phyloP scores from a whole-genome alignment of 1,284 basidiomycete genomes.

The Chalciporus sp. region DNA sequence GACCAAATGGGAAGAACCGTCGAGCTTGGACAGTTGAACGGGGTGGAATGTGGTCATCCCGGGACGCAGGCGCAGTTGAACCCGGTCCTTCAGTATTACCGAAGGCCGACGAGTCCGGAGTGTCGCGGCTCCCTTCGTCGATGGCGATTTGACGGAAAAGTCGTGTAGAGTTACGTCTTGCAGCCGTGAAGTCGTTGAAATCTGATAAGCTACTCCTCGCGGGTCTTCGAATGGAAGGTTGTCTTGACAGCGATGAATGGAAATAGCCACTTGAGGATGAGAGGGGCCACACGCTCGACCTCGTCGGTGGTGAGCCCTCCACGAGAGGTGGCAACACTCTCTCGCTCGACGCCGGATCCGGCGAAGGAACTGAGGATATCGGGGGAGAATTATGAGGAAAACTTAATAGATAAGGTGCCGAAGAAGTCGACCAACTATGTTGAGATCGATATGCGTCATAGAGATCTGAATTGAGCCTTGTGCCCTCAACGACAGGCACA shows the following conservation, averaged over 20 bases:
- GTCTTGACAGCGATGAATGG: constrained; percentile 36
- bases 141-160: constrained; percentile 24
- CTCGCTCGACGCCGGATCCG: constrained; percentile 21
- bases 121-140: constrained; percentile 24
- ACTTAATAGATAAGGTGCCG: constrained; percentile 25
- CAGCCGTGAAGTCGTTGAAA: constrained; percentile 66
- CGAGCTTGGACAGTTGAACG: constrained; percentile 25
- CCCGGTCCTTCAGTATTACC: constrained; percentile 6
- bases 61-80: constrained; percentile 16
- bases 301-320: constrained; percentile 23
- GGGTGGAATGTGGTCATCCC: constrained; percentile 7
- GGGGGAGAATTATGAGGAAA: constrained; percentile 26
- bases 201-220: constrained; percentile 57
- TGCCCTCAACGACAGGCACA: constrained; percentile 48
- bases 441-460: constrained; percentile 51
- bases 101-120: constrained; percentile 12
- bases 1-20: constrained; percentile 35
- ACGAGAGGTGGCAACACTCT: constrained; percentile 33
- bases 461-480: constrained; percentile 55
- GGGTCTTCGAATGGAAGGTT: constrained; percentile 51
- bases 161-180: constrained; percentile 45
- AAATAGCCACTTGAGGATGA: constrained; percentile 24
- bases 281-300: constrained; percentile 26
- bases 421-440: constrained; percentile 32
- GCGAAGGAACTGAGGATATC: constrained; percentile 21